Conservation (phyloP, 2,329 filamentous ascomycete genomes). For the Rhynchosporium agropyri region DNA sequence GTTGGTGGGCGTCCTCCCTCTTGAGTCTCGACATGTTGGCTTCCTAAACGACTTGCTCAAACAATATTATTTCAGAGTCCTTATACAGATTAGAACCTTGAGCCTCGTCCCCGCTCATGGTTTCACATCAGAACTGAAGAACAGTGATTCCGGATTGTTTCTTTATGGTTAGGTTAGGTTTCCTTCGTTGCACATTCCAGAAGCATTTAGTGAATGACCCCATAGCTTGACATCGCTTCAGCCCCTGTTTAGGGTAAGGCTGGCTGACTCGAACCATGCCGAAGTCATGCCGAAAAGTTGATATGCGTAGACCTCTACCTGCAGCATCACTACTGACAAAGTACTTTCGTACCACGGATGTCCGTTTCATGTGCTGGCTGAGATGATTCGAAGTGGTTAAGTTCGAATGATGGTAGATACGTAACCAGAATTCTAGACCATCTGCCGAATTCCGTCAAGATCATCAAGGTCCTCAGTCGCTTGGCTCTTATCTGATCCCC, state of each 20-base stretch:
- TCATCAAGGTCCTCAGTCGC: slow-evolving; percentile 4
- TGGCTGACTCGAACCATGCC: background rate
- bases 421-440: background rate
- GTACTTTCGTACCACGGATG: too few species aligned
- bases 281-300: background rate
- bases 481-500: slow-evolving; percentile 10
- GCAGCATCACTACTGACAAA: too few species aligned
- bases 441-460: background rate
- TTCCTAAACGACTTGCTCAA: too few species aligned
- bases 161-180: background rate
- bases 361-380: background rate
- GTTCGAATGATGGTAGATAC: background rate
- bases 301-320: too few species aligned
- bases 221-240: slow-evolving; percentile 1
- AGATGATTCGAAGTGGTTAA: background rate
- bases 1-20: too few species aligned
- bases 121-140: slow-evolving; percentile 11
- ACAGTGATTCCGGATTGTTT: slow-evolving; percentile 7
- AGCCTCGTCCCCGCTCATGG: too few species aligned
- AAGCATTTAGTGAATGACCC: slow-evolving; percentile 5
- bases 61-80: too few species aligned
- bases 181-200: slow-evolving; percentile 15
- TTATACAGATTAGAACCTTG: too few species aligned
- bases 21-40: too few species aligned
- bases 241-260: background rate